A percentile compares a stretch with the other conserved stretches of the same genome.
Conservation (phyloP, 1,284 basidiomycete species). For the Cryptococcus sp. region DNA sequence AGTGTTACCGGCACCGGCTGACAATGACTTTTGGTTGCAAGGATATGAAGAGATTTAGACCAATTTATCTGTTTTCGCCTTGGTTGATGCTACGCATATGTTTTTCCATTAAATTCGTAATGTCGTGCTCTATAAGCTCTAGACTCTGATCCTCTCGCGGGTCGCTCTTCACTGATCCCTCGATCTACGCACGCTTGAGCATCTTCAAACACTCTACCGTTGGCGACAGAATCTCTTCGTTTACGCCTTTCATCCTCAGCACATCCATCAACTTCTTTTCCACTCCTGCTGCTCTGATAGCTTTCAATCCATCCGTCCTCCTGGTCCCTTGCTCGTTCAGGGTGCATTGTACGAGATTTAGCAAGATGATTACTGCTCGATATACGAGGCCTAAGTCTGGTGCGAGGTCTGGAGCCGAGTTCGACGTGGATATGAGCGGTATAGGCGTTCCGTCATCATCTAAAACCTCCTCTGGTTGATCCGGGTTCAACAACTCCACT, state of each 20-base stretch:
- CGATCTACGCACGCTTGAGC: slow-evolving; percentile 16
- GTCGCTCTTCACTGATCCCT: neutral
- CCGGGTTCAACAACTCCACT: slow-evolving; percentile 25
- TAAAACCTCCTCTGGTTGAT: slow-evolving; percentile 38
- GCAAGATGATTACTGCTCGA: slow-evolving; percentile 69
- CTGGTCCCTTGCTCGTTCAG: slow-evolving; percentile 3
- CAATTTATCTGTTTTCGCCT: no score
- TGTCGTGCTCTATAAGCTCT: neutral
- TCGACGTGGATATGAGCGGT: slow-evolving; percentile 35
- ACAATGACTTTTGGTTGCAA: no score
- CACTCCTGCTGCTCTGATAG: slow-evolving; percentile 19
- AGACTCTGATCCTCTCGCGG: neutral
- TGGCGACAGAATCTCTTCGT: slow-evolving; percentile 24
- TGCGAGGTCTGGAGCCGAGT: slow-evolving; percentile 11
- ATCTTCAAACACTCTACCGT: slow-evolving; percentile 29
- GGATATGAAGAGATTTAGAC: no score
- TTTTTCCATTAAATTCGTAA: no score
- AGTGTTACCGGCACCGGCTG: no score
- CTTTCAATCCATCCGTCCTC: slow-evolving; percentile 8
- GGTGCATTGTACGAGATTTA: slow-evolving; percentile 60
- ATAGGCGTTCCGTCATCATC: slow-evolving; percentile 40
- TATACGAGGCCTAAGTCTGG: slow-evolving; percentile 62
- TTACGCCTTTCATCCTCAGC: slow-evolving; percentile 11
- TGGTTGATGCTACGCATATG: no score
- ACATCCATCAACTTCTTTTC: slow-evolving; percentile 24